Conservation (phyloP, 2,329 filamentous ascomycete species). For the Penicillium concentricum region DNA sequence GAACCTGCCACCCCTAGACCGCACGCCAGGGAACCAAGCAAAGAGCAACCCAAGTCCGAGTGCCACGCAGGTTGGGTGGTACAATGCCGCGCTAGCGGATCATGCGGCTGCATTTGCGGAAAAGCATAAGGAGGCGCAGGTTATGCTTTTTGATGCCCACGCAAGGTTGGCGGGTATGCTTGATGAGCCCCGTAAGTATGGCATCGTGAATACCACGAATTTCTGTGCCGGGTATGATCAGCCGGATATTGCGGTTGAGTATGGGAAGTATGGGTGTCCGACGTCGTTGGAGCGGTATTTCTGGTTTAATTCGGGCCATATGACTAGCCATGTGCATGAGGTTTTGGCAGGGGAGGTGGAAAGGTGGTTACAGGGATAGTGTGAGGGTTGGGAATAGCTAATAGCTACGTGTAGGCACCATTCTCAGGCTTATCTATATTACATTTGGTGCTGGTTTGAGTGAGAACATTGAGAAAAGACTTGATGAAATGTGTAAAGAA, state of each 20-base stretch:
- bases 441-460: neutral
- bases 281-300: conserved; percentile 46
- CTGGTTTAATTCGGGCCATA: conserved; percentile 51
- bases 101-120: conserved; percentile 38
- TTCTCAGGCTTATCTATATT: neutral
- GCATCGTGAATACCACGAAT: conserved; percentile 47
- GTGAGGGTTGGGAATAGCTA: neutral
- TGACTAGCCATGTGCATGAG: conserved; percentile 45
- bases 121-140: conserved; percentile 33
- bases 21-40: conserved; percentile 41
- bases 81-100: conserved; percentile 41
- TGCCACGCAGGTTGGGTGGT: conserved; percentile 47
- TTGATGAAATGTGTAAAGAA: neutral
- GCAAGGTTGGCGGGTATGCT: conserved; percentile 43
- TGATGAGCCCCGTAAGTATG: conserved; percentile 43
- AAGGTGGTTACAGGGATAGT: conserved; percentile 13
- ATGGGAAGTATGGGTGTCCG: conserved; percentile 47
- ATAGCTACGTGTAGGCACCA: neutral
- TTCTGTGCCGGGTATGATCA: conserved; percentile 50
- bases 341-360: conserved; percentile 34
- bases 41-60: conserved; percentile 43
- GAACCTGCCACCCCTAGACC: conserved; percentile 53
- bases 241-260: conserved; percentile 46
- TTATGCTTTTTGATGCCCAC: conserved; percentile 49
- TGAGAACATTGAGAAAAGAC: neutral